These are phyloP conservation scores for Arthrinium phaeospermum DNA, from an alignment of 2,329 filamentous ascomycete genomes.

Conservation along the genomic window DNA sequence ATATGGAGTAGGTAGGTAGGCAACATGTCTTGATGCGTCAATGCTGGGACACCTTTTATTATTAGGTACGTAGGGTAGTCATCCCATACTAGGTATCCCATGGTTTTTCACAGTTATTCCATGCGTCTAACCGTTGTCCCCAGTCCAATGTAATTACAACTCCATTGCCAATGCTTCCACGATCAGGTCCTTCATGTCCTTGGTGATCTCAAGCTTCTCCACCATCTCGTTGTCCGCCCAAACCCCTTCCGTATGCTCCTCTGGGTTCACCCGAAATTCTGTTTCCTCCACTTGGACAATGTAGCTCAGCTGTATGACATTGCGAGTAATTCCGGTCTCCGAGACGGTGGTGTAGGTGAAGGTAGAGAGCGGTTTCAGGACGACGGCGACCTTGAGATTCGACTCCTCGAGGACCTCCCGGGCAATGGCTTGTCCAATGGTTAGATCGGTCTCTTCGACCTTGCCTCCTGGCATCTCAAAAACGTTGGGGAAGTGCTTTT, in stretches of 20 bases:
- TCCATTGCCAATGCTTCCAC: too few species aligned
- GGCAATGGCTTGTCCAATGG: neutral
- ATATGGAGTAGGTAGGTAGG: neutral
- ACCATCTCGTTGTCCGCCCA: too few species aligned
- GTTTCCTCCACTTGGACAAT: neutral
- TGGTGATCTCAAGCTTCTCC: too few species aligned
- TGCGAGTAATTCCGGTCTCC: neutral
- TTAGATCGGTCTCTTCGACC: neutral
- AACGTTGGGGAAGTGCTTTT: neutral
- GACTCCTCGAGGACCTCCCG: neutral
- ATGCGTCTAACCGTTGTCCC: too few species aligned
- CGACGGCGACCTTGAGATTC: neutral
- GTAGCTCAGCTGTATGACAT: neutral
- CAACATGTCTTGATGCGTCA: neutral
- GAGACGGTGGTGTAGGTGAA: neutral
- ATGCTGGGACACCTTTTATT: too few species aligned
- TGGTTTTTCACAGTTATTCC: too few species aligned
- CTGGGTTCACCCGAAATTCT: neutral
- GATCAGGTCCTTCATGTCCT: too few species aligned
- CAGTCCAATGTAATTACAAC: too few species aligned
- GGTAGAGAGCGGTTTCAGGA: neutral
- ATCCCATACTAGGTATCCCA: too few species aligned
- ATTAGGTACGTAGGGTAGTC: too few species aligned
- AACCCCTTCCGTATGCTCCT: neutral
- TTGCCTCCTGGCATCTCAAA: neutral